Percentiles rank a stretch among this genome's conserved stretches.
phyloP scores from a whole-genome alignment of 192 early-diverging fungal species.

The Backusella liffmaniae region DNA sequence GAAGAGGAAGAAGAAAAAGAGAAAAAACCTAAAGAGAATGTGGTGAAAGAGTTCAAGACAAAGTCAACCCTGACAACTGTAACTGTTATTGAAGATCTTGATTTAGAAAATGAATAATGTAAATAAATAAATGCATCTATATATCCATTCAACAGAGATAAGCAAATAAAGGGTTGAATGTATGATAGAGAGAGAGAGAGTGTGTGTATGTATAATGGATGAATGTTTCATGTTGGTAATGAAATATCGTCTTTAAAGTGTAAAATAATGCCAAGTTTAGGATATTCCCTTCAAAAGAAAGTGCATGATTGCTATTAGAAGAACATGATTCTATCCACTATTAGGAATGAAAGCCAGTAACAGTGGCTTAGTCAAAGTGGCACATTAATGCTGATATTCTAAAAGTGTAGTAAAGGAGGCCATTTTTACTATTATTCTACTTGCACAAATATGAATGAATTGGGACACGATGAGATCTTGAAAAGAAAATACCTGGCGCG shows the following conservation, averaged over 20 bases:
- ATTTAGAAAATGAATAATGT: conserved; percentile 44
- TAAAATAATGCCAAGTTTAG: too few relatives aligned
- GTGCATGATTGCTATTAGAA: neutral
- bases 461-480: conserved; percentile 13
- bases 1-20: conserved; percentile 26
- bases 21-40: conserved; percentile 36
- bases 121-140: neutral
- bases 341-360: neutral
- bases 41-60: conserved; percentile 55
- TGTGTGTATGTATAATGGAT: too few relatives aligned
- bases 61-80: conserved; percentile 64
- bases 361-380: neutral
- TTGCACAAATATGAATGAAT: conserved; percentile 14
- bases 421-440: neutral
- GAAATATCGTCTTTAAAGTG: too few relatives aligned
- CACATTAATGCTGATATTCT: neutral
- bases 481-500: conserved; percentile 34
- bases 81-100: conserved; percentile 68
- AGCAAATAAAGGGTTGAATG: neutral
- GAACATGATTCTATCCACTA: too few relatives aligned
- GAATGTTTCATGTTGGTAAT: too few relatives aligned
- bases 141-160: neutral
- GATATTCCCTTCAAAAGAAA: neutral
- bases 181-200: too few relatives aligned
- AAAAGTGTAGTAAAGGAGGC: neutral